Conservation (phyloP, 148 eudicot species). For the Persicaria maculosa region DNA sequence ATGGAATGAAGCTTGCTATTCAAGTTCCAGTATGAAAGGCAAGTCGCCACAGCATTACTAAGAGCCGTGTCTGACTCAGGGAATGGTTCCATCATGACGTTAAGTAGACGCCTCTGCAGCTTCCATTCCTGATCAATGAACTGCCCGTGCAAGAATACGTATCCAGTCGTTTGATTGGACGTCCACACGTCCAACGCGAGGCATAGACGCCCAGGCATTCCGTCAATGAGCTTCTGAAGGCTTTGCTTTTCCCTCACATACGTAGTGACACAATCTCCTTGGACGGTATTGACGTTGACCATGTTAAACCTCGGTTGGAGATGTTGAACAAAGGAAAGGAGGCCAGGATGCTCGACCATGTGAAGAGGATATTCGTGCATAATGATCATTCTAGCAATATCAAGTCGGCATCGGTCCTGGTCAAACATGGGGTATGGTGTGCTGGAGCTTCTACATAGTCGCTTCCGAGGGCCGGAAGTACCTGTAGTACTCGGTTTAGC, state of each 20-base stretch:
- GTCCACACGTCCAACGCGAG: constrained; percentile 62
- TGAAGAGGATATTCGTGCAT: constrained; percentile 71
- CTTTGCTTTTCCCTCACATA: constrained; percentile 57
- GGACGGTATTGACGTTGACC: constrained; percentile 53
- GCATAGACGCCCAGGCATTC: constrained; percentile 60
- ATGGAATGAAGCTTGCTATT: constrained; percentile 56
- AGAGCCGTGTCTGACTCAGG: constrained; percentile 72
- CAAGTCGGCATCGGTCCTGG: constrained; percentile 56
- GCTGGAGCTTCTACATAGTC: constrained; percentile 35
- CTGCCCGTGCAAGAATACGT: constrained; percentile 56
- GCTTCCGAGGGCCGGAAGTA: constrained; percentile 20
- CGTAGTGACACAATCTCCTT: constrained; percentile 63
- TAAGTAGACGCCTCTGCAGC: constrained; percentile 58
- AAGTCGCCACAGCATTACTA: constrained; percentile 69
- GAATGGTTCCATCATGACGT: constrained; percentile 75
- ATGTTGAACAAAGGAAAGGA: constrained; percentile 45
- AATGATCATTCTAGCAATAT: constrained; percentile 66
- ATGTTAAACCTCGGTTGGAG: constrained; percentile 61
- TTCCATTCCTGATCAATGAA: constrained; percentile 72
- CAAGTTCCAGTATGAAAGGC: constrained; percentile 76
- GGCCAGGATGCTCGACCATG: constrained; percentile 70
- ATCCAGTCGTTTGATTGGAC: constrained; percentile 51
- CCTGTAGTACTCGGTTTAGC: background rate
- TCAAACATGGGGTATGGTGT: constrained; percentile 40
- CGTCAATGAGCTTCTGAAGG: constrained; percentile 49